Evolutionary conservation across 257 asterid genomes (phyloP).

Genomic region (Euphrasia confusa): DNA sequence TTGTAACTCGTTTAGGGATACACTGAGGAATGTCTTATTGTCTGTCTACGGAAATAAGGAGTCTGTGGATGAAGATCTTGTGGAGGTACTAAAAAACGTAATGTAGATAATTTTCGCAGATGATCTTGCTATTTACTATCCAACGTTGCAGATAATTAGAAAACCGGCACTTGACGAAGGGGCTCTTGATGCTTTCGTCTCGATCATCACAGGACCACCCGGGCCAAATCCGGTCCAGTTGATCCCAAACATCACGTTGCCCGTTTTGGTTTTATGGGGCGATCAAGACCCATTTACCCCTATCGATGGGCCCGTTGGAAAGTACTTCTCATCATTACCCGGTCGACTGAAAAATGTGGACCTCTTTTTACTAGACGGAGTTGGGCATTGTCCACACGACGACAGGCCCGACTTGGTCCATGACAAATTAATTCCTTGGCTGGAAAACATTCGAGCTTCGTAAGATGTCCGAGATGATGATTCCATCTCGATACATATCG

Average conservation of each 20-base stretch:
- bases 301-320: conserved; percentile 91
- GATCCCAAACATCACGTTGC: conserved; percentile 55
- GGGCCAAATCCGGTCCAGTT: conserved; percentile 82
- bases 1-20: conserved; percentile 46
- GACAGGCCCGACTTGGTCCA: conserved; percentile 91
- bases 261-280: conserved; percentile 83
- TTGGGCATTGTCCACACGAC: conserved; percentile 97
- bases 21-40: conserved; percentile 45
- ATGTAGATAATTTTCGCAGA: too few species aligned
- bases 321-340: conserved; percentile 63
- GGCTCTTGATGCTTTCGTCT: conserved; percentile 95
- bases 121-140: neutral
- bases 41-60: conserved; percentile 82
- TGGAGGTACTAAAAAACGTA: conserved; percentile 46
- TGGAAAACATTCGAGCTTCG: conserved; percentile 39
- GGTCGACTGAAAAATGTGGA: conserved; percentile 40
- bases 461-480: conserved; percentile 1
- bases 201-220: conserved; percentile 88
- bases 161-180: conserved; percentile 82
- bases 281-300: conserved; percentile 85
- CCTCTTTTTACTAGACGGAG: conserved; percentile 67
- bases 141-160: conserved; percentile 54
- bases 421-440: conserved; percentile 81
- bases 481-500: conserved; percentile 1
- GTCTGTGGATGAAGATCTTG: conserved; percentile 77